Base-by-base conservation (phyloP, 1,139 yeast genomes). In the Waltiozyma sp. region DNA sequence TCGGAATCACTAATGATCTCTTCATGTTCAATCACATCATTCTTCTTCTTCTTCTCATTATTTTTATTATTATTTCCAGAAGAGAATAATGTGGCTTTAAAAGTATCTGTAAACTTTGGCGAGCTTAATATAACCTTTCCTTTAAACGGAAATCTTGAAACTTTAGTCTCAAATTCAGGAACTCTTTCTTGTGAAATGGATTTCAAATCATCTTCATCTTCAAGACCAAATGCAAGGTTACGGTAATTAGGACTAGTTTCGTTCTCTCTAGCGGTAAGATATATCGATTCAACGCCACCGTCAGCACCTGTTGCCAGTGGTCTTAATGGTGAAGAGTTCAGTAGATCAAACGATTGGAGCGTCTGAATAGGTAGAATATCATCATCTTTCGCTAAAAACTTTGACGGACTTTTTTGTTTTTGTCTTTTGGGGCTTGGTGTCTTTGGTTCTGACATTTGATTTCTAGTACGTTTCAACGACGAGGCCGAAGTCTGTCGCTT, bases 11-110 rank as follows among this genome's bases (percentile, higher is more conserved):
- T 31, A 10, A 31, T 31, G 18, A n/a, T 55, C 42, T 55, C 58
- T 19, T 52, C 57, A 2, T 53, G 49, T 11, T 49, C 40, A 0
- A 50, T 41, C 14, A 46, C 50, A 16, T 48, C 49, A 3, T 38
- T 34, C 1, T 33, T 34, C 4, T 23, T 40, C 2, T 28, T n/a
- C n/a, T n/a, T 41, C 14, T 47, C 50, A 16, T 48, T 49, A 3
- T 38, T 34, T 1, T 33, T 34, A 3, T 23, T 40, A 1, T 28
- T 36, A 24, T 49, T 47, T 41, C 50, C 51, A 18, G 43, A 28
- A 1, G 52, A 47, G 7, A 49, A 41, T 3, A 54, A 47, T 15
- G 48, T 41, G 0, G 57, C 45, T 14, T 14, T 31, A 18, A 31
- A 31, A 31, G 34, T 31, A 10, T 31, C 34, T 18, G 15, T 14